These are phyloP conservation scores for Sechiopsis laciniata DNA, from an alignment of 306 rosid genomes.

Conservation along the genomic window DNA sequence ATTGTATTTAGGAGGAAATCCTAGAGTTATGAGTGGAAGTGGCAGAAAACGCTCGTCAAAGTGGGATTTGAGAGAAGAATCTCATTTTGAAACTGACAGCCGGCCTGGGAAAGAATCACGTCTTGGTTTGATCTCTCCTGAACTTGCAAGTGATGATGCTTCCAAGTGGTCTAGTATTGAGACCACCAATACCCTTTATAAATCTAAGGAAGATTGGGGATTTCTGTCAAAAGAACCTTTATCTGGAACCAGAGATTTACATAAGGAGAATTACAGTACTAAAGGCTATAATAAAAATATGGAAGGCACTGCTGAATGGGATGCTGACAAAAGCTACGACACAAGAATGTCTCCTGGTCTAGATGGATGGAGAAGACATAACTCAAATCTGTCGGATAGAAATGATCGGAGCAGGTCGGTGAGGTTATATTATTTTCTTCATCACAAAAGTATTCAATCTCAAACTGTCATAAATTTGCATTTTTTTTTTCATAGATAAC, in stretches of 20 bases:
- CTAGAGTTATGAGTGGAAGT: slow-evolving; percentile 61
- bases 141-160: slow-evolving; percentile 49
- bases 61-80: slow-evolving; percentile 69
- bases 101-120: slow-evolving; percentile 43
- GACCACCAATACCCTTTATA: slow-evolving; percentile 43
- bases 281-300: slow-evolving; percentile 43
- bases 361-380: slow-evolving; percentile 60
- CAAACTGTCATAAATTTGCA: slow-evolving; percentile 2
- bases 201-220: slow-evolving; percentile 40
- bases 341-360: slow-evolving; percentile 67
- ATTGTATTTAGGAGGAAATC: slow-evolving; percentile 28
- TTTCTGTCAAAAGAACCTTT: slow-evolving; percentile 50
- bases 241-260: slow-evolving; percentile 58
- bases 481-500: neutral
- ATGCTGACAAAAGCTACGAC: slow-evolving; percentile 48
- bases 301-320: slow-evolving; percentile 51
- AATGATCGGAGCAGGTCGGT: slow-evolving; percentile 59
- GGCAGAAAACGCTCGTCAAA: slow-evolving; percentile 67
- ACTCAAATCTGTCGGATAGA: slow-evolving; percentile 60
- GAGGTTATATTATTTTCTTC: slow-evolving; percentile 35
- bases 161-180: slow-evolving; percentile 55
- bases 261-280: slow-evolving; percentile 42
- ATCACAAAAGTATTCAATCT: neutral
- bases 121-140: slow-evolving; percentile 52
- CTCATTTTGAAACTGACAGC: slow-evolving; percentile 37